phyloP scores from a whole-genome alignment of 2,329 filamentous ascomycete species.

The Monilinia laxa region DNA sequence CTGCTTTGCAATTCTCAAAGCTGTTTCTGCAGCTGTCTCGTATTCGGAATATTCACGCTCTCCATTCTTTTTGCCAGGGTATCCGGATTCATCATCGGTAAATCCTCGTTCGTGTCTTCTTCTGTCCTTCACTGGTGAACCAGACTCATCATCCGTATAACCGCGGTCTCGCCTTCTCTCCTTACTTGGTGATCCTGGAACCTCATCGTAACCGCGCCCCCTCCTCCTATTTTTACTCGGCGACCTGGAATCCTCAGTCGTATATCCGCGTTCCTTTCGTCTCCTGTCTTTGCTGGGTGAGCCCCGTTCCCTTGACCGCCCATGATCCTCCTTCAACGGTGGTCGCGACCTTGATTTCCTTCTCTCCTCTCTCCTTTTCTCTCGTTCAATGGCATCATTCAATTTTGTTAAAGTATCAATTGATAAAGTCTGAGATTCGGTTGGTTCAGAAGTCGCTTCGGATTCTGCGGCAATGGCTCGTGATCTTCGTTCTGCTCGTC shows the following conservation, averaged over 20 bases:
- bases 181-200: constrained; percentile 16
- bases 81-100: constrained; percentile 21
- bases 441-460: constrained; percentile 30
- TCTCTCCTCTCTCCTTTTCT: constrained; percentile 28
- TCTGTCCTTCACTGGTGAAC: constrained; percentile 6
- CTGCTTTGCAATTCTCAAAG: background rate
- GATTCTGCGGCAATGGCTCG: constrained; percentile 30
- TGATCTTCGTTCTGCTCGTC: constrained; percentile 26
- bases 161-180: constrained; percentile 13
- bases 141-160: constrained; percentile 19
- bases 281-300: constrained; percentile 17
- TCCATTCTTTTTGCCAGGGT: background rate
- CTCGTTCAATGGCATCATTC: constrained; percentile 36
- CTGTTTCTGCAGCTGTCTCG: constrained; percentile 17
- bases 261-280: constrained; percentile 15
- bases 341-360: constrained; percentile 48
- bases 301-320: constrained; percentile 61
- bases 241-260: constrained; percentile 11
- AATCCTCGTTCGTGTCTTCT: constrained; percentile 4
- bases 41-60: background rate
- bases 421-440: constrained; percentile 37
- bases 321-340: constrained; percentile 67
- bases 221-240: constrained; percentile 14
- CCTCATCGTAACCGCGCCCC: constrained; percentile 15
- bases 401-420: constrained; percentile 39